A percentile compares a stretch with the other conserved stretches of the same genome.
Evolutionary conservation across 2,329 filamentous ascomycete genomes (phyloP).

Genomic region (Myriosclerotinia duriaeana): DNA sequence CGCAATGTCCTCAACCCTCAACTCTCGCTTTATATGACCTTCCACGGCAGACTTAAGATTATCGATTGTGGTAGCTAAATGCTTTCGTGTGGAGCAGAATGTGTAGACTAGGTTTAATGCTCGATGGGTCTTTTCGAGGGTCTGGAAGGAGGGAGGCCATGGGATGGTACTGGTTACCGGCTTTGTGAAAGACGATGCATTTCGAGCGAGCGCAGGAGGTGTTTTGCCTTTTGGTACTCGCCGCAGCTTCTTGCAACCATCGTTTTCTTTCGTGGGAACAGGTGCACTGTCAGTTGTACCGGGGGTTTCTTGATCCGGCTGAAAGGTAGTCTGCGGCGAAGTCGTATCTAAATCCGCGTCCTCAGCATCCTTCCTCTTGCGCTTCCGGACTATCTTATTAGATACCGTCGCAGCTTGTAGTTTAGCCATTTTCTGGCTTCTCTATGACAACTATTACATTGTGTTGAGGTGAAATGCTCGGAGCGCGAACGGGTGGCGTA

Average conservation of each 20-base stretch:
- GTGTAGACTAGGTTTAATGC: conserved; percentile 92
- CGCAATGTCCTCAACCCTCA: conserved; percentile 77
- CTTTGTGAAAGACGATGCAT: conserved; percentile 33
- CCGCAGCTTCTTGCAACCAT: conserved; percentile 51
- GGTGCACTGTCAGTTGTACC: conserved; percentile 42
- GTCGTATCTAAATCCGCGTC: conserved; percentile 28
- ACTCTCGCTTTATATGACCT: conserved; percentile 68
- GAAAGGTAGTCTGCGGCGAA: neutral
- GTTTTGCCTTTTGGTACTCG: conserved; percentile 44
- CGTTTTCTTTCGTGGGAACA: conserved; percentile 56
- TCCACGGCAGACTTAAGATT: conserved; percentile 85
- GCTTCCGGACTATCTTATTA: conserved; percentile 44
- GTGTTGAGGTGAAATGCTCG: neutral
- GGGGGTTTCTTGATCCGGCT: neutral
- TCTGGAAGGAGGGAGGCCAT: conserved; percentile 76
- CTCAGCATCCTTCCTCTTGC: conserved; percentile 42
- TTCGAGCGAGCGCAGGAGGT: conserved; percentile 31
- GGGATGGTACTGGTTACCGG: conserved; percentile 34
- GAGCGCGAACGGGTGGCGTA: conserved; percentile 4
- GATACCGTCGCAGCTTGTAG: conserved; percentile 51
- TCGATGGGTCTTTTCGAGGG: conserved; percentile 72
- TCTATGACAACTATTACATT: neutral
- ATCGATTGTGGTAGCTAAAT: conserved; percentile 87
- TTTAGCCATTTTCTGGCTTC: conserved; percentile 32
- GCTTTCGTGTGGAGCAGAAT: conserved; percentile 90